Percentiles rank a stretch among this genome's conserved stretches.
Conservation (phyloP, 768 basidiomycete species). For the Inosperma sp. region DNA sequence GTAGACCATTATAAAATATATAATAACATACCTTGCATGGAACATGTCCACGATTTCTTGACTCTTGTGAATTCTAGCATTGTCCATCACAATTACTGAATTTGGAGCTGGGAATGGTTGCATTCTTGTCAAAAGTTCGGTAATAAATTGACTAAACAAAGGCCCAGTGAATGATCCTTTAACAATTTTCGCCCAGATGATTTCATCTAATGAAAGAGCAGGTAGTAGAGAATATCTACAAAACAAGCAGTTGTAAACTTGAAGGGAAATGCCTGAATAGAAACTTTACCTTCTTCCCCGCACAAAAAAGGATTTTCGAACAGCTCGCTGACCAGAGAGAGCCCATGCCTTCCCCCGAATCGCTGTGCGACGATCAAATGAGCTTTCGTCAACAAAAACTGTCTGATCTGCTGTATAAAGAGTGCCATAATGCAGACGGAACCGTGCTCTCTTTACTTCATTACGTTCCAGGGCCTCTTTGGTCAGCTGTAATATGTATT, state of each 20-base stretch:
- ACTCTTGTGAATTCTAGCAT: slow-evolving; percentile 29
- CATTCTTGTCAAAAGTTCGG: slow-evolving; percentile 26
- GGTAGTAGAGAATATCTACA: slow-evolving; percentile 29
- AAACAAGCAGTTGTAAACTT: neutral
- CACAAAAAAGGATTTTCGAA: slow-evolving; percentile 25
- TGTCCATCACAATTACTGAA: slow-evolving; percentile 34
- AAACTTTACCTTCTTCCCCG: slow-evolving; percentile 19
- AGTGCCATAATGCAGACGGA: slow-evolving; percentile 13
- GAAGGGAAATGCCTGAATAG: neutral
- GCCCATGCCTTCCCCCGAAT: slow-evolving; percentile 24
- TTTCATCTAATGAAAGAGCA: slow-evolving; percentile 28
- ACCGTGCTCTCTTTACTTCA: slow-evolving; percentile 14
- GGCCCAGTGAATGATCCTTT: slow-evolving; percentile 23
- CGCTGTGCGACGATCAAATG: slow-evolving; percentile 24
- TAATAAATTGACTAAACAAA: slow-evolving; percentile 21
- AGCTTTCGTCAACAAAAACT: slow-evolving; percentile 29
- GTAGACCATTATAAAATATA: slow-evolving; percentile 3
- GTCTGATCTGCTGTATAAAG: slow-evolving; percentile 19
- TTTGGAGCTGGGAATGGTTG: slow-evolving; percentile 27
- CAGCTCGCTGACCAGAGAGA: slow-evolving; percentile 18
- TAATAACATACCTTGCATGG: slow-evolving; percentile 10
- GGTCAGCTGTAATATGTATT: slow-evolving; percentile 11
- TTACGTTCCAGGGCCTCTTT: slow-evolving; percentile 17
- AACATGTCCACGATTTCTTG: slow-evolving; percentile 20
- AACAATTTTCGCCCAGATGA: slow-evolving; percentile 27